Evolutionary conservation across 2,329 filamentous ascomycete species (phyloP), one percentile per base, ranked within the genome.

Genomic region (Fusarium buxicola): DNA sequence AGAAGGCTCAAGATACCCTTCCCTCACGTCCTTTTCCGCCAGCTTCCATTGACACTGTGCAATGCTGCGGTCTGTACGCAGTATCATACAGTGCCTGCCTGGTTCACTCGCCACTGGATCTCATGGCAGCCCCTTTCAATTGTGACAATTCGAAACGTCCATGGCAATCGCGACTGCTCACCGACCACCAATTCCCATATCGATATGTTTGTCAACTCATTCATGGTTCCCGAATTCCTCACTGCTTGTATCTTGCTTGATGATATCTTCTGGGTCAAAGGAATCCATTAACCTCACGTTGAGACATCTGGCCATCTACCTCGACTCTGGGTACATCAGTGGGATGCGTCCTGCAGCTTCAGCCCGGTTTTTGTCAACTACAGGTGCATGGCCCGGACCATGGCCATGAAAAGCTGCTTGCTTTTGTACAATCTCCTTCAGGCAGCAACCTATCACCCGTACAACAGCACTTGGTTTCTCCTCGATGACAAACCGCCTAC

Each of bases 321-420:
- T 55, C 34, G 21, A 15, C 41, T 16, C 27, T 41, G 9, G 30
- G 36, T 48, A 9, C 35, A 27, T 47, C 27, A n/a, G 32, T 25
- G 7, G 34, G 36, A 60, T 60, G 49, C 43, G 40, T 28, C 27
- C 50, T 44, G 25, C 50, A 56, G 18, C 18, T 54, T 49, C 34
- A 39, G 30, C 21, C 13, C 40, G 25, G 5, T 12, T 54, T 52
- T 24, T n/a, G n/a, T 25, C 10, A 30, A 32, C 16, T 15, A 39
- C 36, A 24, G 15, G 12, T 16, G 16, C 28, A 18, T 9, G 44
- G 43, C 18, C 24, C 25, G 28, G 27, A 28, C 21, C 28, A 36
- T 27, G 31, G 21, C 13, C 30, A 35, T 28, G 18, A 16, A n/a
- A 12, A 41, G n/a, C 27, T 49, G 21, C 30, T 38, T 60, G 21